Evolutionary conservation across 2,329 filamentous ascomycete genomes (phyloP).

Genomic region (Scorias spongiosa): DNA sequence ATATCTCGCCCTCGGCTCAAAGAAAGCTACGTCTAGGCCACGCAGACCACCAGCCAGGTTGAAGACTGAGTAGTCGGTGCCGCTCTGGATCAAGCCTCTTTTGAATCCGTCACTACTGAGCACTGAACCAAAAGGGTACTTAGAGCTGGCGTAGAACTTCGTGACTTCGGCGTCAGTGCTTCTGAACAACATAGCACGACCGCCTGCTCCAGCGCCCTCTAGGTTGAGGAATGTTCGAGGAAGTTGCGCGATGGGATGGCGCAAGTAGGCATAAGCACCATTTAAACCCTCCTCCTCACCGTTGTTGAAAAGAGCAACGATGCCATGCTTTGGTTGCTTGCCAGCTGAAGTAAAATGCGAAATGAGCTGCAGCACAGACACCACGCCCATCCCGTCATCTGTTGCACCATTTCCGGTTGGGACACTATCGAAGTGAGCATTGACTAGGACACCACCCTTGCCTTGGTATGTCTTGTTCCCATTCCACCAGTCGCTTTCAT

Average conservation of each 20-base stretch:
- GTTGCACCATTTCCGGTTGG: slow-evolving; percentile 86
- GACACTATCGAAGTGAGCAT: slow-evolving; percentile 90
- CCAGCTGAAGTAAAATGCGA: slow-evolving; percentile 61
- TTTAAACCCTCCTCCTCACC: slow-evolving; percentile 88
- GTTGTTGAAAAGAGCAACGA: slow-evolving; percentile 83
- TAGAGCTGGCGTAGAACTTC: slow-evolving; percentile 53
- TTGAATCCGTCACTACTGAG: slow-evolving; percentile 75
- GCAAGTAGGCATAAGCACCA: slow-evolving; percentile 70
- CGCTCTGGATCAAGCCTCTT: slow-evolving; percentile 60
- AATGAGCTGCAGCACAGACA: slow-evolving; percentile 73
- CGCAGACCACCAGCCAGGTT: slow-evolving; percentile 62
- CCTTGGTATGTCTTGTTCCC: slow-evolving; percentile 24
- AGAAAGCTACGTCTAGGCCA: slow-evolving; percentile 85
- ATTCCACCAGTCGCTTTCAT: slow-evolving; percentile 59
- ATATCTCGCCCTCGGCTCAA: slow-evolving; percentile 69
- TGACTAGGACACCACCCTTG: slow-evolving; percentile 67
- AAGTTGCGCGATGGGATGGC: slow-evolving; percentile 66
- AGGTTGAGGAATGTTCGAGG: slow-evolving; percentile 85
- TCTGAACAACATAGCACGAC: slow-evolving; percentile 73
- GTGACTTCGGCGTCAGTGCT: slow-evolving; percentile 79
- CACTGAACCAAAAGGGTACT: slow-evolving; percentile 70
- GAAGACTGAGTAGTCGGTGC: slow-evolving; percentile 83
- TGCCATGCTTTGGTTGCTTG: slow-evolving; percentile 60
- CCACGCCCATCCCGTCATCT: slow-evolving; percentile 80
- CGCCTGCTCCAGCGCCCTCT: slow-evolving; percentile 86